Percentiles rank a stretch among this genome's conserved stretches.
These are phyloP conservation scores for Hemisphaericaspora xylanilytica DNA, from an alignment of 1,139 yeast genomes.

Conservation along the genomic window DNA sequence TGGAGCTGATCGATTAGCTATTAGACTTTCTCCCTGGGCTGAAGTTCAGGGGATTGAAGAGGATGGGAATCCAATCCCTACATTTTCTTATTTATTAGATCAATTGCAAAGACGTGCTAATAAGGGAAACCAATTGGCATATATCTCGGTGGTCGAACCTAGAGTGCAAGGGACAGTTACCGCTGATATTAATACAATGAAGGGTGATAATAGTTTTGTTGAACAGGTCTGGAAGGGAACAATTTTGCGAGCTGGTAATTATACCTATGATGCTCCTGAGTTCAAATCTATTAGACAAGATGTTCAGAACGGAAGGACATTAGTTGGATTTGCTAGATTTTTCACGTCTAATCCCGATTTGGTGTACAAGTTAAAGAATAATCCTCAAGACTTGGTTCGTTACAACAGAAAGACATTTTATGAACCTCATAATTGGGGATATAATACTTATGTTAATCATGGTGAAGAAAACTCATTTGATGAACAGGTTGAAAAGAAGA, in stretches of 20 bases:
- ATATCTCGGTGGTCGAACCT: conserved; percentile 53
- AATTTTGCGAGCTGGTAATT: conserved; percentile 48
- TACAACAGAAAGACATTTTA: conserved; percentile 26
- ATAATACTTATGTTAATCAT: conserved; percentile 20
- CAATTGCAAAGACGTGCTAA: conserved; percentile 41
- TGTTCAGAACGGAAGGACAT: conserved; percentile 35
- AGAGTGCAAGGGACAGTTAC: conserved; percentile 19
- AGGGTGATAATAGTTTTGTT: conserved; percentile 33
- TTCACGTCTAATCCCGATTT: conserved; percentile 56
- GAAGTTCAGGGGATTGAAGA: conserved; percentile 40
- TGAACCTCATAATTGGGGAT: conserved; percentile 22
- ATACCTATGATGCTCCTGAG: conserved; percentile 26
- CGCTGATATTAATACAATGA: conserved; percentile 11
- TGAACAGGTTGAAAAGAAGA: conserved; percentile 16
- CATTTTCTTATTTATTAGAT: conserved; percentile 32
- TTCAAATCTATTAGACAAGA: conserved; percentile 21
- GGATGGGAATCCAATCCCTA: conserved; percentile 33
- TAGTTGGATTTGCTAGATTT: conserved; percentile 46
- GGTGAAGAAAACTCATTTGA: conserved; percentile 15
- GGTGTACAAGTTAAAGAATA: conserved; percentile 36
- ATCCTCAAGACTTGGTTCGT: conserved; percentile 38
- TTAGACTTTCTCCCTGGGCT: conserved; percentile 64
- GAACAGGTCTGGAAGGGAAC: conserved; percentile 49
- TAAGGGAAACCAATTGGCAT: conserved; percentile 43
- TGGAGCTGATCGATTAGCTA: conserved; percentile 52